Base-by-base conservation (phyloP, 2,329 filamentous ascomycete species). In the Venturia pyrina region DNA sequence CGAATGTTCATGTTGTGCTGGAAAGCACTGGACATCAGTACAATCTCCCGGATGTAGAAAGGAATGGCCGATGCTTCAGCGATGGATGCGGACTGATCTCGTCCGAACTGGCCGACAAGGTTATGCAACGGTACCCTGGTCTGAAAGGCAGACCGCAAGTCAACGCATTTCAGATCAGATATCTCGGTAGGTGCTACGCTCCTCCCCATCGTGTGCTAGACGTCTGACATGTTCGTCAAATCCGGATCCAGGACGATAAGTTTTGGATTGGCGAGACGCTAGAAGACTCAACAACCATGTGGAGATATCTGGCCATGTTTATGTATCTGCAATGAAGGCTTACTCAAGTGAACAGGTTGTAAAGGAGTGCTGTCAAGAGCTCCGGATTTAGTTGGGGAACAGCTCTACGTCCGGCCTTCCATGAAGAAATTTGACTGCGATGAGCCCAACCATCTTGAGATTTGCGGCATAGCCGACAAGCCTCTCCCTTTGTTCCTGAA, bases 331-430 rank as follows among this genome's bases (percentile, higher is more conserved):
- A 7, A 40, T 40, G 37, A 8, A 40, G 11, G 11, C 37, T 40
- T 40, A 40, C 37, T 40, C 6, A 11, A 40, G 7, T 8, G 11
- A 8, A 7, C 6, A 40, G 37, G 37, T 40, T 40, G 1, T 11
- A 96, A 96, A 74, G 91, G 90, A 0, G 90, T 93, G 85, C 80
- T 95, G 0, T 84, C 88, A 0, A 75, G 93, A 0, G 89, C 96
- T 70, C 77, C 80, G 11, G 77, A 80, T 1, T 78, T 93, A 0
- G 1, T 70, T 0, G 89, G 87, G 0, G 81, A 83, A 40, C 72
- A 79, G 1, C 79, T 96, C 48, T 78, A 79, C 37, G 77, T 96
- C 24, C 83, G 91, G 1, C 76, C 80, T 0, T 93, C 89, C 5
- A 96, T 96, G 91, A 80, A 84, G 66, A 96, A 96, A 70, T 96